These are phyloP conservation scores for Trichoderma breve DNA, from an alignment of 2,329 filamentous ascomycete species.

Conservation along the genomic window DNA sequence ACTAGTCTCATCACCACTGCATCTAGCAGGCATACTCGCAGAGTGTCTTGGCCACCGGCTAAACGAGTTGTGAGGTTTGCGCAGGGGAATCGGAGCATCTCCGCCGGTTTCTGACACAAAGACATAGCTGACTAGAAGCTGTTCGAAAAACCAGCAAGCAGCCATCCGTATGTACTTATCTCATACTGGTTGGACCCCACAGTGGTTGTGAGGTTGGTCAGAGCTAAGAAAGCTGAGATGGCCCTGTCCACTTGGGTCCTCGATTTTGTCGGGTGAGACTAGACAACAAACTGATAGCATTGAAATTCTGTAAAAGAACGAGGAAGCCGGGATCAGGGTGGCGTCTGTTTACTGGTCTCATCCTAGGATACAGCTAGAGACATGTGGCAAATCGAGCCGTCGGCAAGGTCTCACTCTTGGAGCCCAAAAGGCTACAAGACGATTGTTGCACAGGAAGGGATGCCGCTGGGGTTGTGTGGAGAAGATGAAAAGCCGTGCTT, in stretches of 20 bases:
- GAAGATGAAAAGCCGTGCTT: slow-evolving; percentile 9
- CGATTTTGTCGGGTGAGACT: not conserved
- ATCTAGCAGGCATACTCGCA: not conserved
- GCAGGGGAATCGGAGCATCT: not conserved
- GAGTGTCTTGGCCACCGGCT: not conserved
- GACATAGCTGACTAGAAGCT: not conserved
- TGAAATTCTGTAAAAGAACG: not conserved
- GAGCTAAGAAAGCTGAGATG: not conserved
- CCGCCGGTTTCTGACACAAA: not conserved
- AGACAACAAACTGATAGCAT: not conserved
- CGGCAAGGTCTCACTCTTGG: slow-evolving; percentile 2
- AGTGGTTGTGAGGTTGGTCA: not conserved
- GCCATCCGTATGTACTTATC: not conserved
- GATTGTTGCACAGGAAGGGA: not conserved
- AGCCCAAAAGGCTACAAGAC: not conserved
- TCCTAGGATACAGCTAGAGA: not conserved
- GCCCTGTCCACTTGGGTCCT: not conserved
- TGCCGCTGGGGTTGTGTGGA: slow-evolving; percentile 6
- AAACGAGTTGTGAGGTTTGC: not conserved
- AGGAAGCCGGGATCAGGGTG: not conserved
- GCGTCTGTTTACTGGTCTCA: not conserved
- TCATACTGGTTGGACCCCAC: not conserved
- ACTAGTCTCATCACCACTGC: slow-evolving; percentile 1
- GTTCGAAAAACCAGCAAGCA: not conserved
- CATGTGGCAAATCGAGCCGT: not conserved